Evolutionary conservation across 1,139 yeast genomes (phyloP).

Genomic region (Debaryomyces sp.): DNA sequence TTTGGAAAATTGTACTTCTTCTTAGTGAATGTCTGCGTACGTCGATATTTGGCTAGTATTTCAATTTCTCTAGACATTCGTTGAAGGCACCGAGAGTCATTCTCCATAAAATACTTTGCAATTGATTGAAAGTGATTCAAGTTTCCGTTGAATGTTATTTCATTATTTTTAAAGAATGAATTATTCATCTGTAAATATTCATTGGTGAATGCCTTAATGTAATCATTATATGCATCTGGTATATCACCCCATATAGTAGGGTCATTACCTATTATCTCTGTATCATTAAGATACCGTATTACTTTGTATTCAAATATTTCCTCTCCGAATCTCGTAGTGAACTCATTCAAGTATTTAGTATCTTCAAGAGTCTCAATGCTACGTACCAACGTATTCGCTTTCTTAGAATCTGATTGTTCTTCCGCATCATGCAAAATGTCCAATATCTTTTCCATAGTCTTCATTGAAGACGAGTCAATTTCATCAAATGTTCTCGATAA

Average conservation of each 20-base stretch:
- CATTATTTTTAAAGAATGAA: conserved; percentile 14
- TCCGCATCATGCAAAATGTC: conserved; percentile 16
- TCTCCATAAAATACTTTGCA: conserved; percentile 14
- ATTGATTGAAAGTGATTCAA: conserved; percentile 12
- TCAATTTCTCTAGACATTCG: conserved; percentile 11
- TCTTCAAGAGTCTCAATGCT: conserved; percentile 6
- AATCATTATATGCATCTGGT: not conserved
- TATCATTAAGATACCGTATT: conserved; percentile 18
- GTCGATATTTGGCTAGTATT: conserved; percentile 8
- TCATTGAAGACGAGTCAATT: conserved; percentile 16
- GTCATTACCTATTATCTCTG: conserved; percentile 14
- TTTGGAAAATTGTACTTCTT: conserved; percentile 15
- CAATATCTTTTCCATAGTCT: conserved; percentile 21
- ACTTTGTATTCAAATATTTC: conserved; percentile 20
- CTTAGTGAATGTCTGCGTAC: not conserved
- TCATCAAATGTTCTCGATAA: conserved; percentile 14
- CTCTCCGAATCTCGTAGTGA: conserved; percentile 15
- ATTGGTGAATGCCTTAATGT: conserved; percentile 3
- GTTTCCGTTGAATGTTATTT: conserved; percentile 12
- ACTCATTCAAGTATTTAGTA: conserved; percentile 8
- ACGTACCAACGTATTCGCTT: not conserved
- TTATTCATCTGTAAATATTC: conserved; percentile 7
- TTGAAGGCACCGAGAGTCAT: conserved; percentile 14
- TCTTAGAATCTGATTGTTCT: conserved; percentile 6
- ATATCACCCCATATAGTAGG: conserved; percentile 12